Evolutionary conservation across 257 asterid genomes (phyloP), one percentile per base, ranked within the genome.

Genomic region (Perilla frutescens): DNA sequence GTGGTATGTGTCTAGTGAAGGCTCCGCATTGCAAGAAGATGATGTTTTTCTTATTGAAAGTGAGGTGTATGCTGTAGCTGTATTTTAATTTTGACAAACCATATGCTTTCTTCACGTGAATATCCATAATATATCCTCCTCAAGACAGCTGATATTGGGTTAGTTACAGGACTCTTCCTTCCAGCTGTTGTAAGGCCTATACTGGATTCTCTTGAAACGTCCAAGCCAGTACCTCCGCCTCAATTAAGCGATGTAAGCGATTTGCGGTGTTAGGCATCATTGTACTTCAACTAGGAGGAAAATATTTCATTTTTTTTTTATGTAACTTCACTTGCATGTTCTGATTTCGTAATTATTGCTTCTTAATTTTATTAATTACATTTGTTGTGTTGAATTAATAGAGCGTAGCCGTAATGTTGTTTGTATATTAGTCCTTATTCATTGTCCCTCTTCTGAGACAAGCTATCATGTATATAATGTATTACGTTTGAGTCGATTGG

Each of bases 131-230:
- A 7, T 34, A 7, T 44, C 68, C 64, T 71, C 71, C 70, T 80
- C 44, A 63, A 61, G 32, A 66, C 57, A 64, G 80, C 56, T 74
- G 32, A 40, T 67, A 61, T 31, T 57, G 53, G 29, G 31, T 57
- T 14, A 60, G 62, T 84, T 81, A 74, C 90, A 93, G 98, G 98
- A 66, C 90, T 93, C 53, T 88, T 93, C 80, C 97, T 93, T 74
- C 98, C 97, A 55, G 98, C 98, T 1, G 96, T 93, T 45, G 98
- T 93, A 70, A 93, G 97, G 81, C 98, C 98, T 74, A 91, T 93
- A 29, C 84, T 91, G 57, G 97, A 93, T 80, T 93, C 98, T 32
- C 81, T 85, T 70, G 96, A 89, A 87, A 59, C 96, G 37, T 62
- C 97, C 53, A 87, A 93, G 84, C 84, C 87, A 79, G 96, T 86